These are phyloP conservation scores for Linnemannia schmuckeri DNA, from an alignment of 192 early-diverging fungal species.

Conservation along the genomic window DNA sequence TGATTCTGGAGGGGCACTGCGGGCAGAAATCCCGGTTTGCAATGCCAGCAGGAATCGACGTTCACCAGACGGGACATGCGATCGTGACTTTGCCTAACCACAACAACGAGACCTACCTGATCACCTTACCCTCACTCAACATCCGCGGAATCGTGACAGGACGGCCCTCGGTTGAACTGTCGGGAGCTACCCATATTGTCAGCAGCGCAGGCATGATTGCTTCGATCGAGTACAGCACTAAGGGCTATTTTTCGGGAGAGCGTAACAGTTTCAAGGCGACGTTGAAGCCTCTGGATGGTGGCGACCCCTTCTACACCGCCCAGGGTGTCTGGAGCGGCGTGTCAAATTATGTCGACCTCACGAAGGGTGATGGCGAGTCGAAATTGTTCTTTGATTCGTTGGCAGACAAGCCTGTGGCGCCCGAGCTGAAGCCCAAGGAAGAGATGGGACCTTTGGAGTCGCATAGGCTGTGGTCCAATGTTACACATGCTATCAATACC, in stretches of 20 bases:
- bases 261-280: conserved; percentile 79
- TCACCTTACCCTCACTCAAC: conserved; percentile 79
- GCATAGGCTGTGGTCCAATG: conserved; percentile 77
- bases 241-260: conserved; percentile 83
- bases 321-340: conserved; percentile 77
- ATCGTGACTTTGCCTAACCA: conserved; percentile 68
- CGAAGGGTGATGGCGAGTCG: conserved; percentile 35
- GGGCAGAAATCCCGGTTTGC: conserved; percentile 83
- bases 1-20: conserved; percentile 42
- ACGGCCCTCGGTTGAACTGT: conserved; percentile 52
- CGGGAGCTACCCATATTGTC: conserved; percentile 29
- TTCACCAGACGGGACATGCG: conserved; percentile 78
- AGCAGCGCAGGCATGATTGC: conserved; percentile 36
- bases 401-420: conserved; percentile 63
- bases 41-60: conserved; percentile 79
- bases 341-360: conserved; percentile 60
- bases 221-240: conserved; percentile 77
- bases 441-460: conserved; percentile 76
- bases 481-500: conserved; percentile 72
- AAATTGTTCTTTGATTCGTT: conserved; percentile 73
- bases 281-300: conserved; percentile 15
- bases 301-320: conserved; percentile 21
- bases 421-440: conserved; percentile 67
- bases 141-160: conserved; percentile 78
- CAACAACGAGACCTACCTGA: conserved; percentile 76